A percentile compares a stretch with the other conserved stretches of the same genome.
phyloP scores from a whole-genome alignment of 2,329 filamentous ascomycete genomes.

The Xylogone sp. region DNA sequence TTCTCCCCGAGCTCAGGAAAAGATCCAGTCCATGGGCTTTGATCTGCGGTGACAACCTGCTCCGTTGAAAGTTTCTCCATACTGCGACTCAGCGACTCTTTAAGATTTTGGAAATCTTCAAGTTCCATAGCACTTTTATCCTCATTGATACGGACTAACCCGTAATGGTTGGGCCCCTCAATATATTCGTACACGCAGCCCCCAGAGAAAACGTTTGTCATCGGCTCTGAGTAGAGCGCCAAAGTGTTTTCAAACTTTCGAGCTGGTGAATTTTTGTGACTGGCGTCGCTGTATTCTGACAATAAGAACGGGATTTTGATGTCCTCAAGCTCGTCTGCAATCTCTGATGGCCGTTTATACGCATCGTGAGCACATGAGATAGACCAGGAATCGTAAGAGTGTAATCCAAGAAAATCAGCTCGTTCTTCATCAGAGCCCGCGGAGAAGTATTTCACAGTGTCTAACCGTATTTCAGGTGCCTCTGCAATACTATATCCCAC shows the following conservation, averaged over 20 bases:
- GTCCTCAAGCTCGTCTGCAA: conserved; percentile 17
- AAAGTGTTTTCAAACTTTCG: conserved; percentile 48
- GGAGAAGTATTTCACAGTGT: not conserved
- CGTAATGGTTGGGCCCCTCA: conserved; percentile 35
- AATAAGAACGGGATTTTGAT: conserved; percentile 50
- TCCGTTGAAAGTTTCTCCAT: not conserved
- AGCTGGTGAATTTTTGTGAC: conserved; percentile 28
- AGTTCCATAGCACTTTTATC: not conserved
- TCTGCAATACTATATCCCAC: not conserved
- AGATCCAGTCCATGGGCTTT: not conserved
- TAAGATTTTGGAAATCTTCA: not conserved
- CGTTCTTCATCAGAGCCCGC: not conserved
- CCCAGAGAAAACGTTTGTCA: conserved; percentile 45
- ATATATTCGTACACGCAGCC: conserved; percentile 51
- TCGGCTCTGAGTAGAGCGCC: conserved; percentile 45
- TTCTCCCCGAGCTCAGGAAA: not conserved
- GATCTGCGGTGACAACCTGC: not conserved
- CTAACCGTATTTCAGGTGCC: not conserved
- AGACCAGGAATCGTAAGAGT: not conserved
- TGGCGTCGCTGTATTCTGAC: conserved; percentile 48
- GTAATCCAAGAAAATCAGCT: not conserved
- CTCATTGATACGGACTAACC: not conserved
- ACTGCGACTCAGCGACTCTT: not conserved
- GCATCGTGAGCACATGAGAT: not conserved
- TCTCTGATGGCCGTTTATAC: not conserved